These are phyloP conservation scores for Inga leiocalycina DNA, from an alignment of 306 rosid genomes.

Conservation along the genomic window DNA sequence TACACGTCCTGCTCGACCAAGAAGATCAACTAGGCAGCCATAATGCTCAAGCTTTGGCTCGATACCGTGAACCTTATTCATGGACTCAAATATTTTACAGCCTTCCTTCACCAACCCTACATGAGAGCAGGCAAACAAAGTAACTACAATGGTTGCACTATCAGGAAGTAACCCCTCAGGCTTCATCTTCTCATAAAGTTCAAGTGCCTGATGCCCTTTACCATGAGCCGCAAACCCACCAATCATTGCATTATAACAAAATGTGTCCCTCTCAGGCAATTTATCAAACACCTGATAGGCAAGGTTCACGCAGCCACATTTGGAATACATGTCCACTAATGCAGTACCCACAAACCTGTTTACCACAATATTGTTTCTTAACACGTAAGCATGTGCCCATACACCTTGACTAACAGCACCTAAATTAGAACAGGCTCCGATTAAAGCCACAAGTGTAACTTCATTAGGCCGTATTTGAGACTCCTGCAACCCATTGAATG, in stretches of 20 bases:
- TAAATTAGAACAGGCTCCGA: constrained; percentile 46
- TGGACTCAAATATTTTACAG: constrained; percentile 40
- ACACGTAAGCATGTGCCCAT: constrained; percentile 44
- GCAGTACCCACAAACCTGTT: constrained; percentile 53
- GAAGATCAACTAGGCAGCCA: constrained; percentile 48
- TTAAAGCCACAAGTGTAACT: constrained; percentile 47
- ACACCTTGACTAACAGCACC: constrained; percentile 53
- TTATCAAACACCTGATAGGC: constrained; percentile 50
- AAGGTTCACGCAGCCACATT: constrained; percentile 47
- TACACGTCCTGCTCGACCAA: constrained; percentile 49
- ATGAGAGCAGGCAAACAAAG: constrained; percentile 53
- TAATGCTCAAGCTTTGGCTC: constrained; percentile 50
- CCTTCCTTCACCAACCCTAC: constrained; percentile 49
- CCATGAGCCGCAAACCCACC: constrained; percentile 53
- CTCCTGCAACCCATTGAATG: constrained; percentile 40
- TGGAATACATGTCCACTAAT: constrained; percentile 46
- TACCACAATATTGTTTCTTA: constrained; percentile 40
- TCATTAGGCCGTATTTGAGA: constrained; percentile 44
- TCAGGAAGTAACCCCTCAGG: constrained; percentile 38
- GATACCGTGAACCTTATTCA: constrained; percentile 33
- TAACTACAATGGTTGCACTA: constrained; percentile 45
- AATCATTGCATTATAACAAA: constrained; percentile 48
- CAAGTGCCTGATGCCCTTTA: constrained; percentile 47
- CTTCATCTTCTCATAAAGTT: constrained; percentile 43
- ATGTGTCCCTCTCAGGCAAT: constrained; percentile 38